Evolutionary conservation across 805 yeast genomes (phyloP), one percentile per base, ranked within the genome.

Genomic region (Tetrapisispora iriomotensis): DNA sequence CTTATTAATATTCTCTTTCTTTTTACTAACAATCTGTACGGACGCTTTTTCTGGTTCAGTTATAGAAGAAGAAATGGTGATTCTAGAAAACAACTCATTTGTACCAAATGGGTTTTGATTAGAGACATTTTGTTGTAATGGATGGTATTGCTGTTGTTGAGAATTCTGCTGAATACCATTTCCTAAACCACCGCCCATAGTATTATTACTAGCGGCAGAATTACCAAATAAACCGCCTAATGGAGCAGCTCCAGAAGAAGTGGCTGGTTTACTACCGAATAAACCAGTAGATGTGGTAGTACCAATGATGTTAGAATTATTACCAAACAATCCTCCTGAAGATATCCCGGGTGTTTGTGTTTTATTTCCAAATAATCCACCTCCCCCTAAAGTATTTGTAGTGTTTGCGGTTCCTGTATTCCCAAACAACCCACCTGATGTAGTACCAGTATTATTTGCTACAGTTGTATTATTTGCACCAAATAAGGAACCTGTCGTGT

Each of bases 101-200:
- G 75, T 71, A 1, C 95, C 94, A 55, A 84, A 88, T 32, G 96
- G 95, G 54, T 57, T 50, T 28, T 43, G 69, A 67, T 41, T 64
- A 67, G 38, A 62, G 54, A 24, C 63, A 48, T 31, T 70, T 62
- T 39, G 64, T 44, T 54, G 58, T 39, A 47, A 50, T 15, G 14
- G 28, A 18, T 33, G 36, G 39, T 46, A 50, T 20, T 60, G 47
- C 14, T 26, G 44, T 8, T 30, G 29, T 25, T 37, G 38, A 12
- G 44, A 54, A 65, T 37, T 2, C 15, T 22, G 22, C 7, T 23
- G 29, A 15, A n/a, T 29, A 18, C 70, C 72, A 38, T 70, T 69
- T 9, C 66, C 53, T 4, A 66, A 12, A n/a, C 60, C 53, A 22
- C 60, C 47, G 26, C 52, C 39, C 8, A 47, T 26, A 21, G 49